These are phyloP conservation scores for Viridothelium virens DNA, from an alignment of 495 filamentous ascomycete species.

Conservation along the genomic window DNA sequence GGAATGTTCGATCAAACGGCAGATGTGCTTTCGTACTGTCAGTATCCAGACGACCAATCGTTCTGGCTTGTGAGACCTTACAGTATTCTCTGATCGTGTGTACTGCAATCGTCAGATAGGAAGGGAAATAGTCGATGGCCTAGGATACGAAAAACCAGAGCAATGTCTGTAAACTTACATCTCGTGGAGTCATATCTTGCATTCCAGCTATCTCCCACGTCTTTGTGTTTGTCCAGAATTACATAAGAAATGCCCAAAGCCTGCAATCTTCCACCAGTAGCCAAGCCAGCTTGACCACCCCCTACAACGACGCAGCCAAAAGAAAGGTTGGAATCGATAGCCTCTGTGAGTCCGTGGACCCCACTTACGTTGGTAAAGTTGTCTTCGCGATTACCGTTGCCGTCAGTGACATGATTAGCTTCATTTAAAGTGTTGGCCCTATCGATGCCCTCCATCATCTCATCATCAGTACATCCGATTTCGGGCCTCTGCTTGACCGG, in stretches of 20 bases:
- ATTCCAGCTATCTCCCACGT: constrained; percentile 36
- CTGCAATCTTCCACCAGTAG: constrained; percentile 35
- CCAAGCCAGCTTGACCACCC: constrained; percentile 32
- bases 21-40: constrained; percentile 13
- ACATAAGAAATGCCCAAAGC: constrained; percentile 32
- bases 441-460: not conserved
- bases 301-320: constrained; percentile 33
- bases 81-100: constrained; percentile 34
- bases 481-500: not conserved
- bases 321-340: not conserved
- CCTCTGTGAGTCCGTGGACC: not conserved
- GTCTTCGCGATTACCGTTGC: not conserved
- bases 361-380: not conserved
- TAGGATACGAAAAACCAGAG: not conserved
- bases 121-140: no score
- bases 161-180: not conserved
- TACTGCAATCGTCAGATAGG: constrained; percentile 14
- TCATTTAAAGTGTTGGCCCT: not conserved
- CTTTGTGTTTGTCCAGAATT: constrained; percentile 32
- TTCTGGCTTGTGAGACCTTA: constrained; percentile 5
- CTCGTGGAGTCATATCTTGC: constrained; percentile 33
- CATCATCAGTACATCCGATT: not conserved
- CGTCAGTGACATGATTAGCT: not conserved
- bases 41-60: not conserved
- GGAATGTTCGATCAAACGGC: constrained; percentile 36